phyloP scores from a whole-genome alignment of 306 rosid species.

The Morella rubra region DNA sequence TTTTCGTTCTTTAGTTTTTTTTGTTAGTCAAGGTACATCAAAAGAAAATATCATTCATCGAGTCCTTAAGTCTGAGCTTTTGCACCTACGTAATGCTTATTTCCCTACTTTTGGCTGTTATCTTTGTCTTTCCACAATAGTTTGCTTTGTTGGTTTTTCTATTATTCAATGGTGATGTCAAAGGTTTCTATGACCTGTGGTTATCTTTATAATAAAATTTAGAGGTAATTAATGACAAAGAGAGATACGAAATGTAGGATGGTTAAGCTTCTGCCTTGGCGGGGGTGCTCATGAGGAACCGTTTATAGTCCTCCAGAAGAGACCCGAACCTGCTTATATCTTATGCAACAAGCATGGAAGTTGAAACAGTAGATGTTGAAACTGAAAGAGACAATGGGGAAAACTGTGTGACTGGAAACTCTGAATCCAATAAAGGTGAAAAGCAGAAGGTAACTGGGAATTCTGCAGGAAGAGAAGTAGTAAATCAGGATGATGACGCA shows the following conservation, averaged over 20 bases:
- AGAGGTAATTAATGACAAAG: constrained; percentile 16
- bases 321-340: constrained; percentile 8
- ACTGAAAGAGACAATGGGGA: constrained; percentile 44
- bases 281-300: constrained; percentile 25
- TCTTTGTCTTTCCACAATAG: too few relatives aligned
- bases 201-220: constrained; percentile 14
- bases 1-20: neutral
- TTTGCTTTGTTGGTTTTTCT: neutral
- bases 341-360: constrained; percentile 42
- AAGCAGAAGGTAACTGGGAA: constrained; percentile 26
- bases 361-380: constrained; percentile 41
- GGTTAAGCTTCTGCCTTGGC: constrained; percentile 20
- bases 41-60: neutral
- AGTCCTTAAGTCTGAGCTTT: neutral
- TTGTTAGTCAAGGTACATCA: neutral
- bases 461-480: constrained; percentile 40
- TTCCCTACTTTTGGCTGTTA: too few relatives aligned
- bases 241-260: constrained; percentile 26
- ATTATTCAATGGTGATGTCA: neutral
- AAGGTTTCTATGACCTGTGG: neutral
- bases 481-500: constrained; percentile 39
- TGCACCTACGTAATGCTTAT: too few relatives aligned
- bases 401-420: constrained; percentile 29
- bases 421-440: constrained; percentile 32
- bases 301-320: constrained; percentile 38